These are phyloP conservation scores for Lodderomyces metapsilosis DNA, from an alignment of 1,139 yeast genomes.

Conservation along the genomic window DNA sequence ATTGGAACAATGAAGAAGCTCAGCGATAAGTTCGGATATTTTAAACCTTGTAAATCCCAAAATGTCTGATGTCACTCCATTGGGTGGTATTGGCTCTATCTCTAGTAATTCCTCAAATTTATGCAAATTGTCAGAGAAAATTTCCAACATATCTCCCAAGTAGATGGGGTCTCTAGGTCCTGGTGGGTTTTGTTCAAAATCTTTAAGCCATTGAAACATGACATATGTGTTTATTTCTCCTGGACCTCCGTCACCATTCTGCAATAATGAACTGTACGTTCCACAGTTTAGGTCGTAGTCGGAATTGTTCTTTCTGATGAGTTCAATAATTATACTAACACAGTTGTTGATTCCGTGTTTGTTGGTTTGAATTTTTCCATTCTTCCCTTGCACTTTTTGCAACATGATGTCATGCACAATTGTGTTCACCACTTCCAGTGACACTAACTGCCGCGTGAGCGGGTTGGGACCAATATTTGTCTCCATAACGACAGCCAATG, in stretches of 20 bases:
- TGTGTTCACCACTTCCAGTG: slow-evolving; percentile 32
- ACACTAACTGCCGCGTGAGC: slow-evolving; percentile 45
- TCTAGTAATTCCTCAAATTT: slow-evolving; percentile 31
- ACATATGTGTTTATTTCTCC: slow-evolving; percentile 43
- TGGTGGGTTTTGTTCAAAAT: slow-evolving; percentile 50
- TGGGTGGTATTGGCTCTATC: slow-evolving; percentile 26
- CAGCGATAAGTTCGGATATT: slow-evolving; percentile 46
- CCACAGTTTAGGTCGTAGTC: slow-evolving; percentile 50
- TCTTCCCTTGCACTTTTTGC: slow-evolving; percentile 15
- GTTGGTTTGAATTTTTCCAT: slow-evolving; percentile 26
- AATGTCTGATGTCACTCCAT: slow-evolving; percentile 17
- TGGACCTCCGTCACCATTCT: slow-evolving; percentile 29
- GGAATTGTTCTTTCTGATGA: slow-evolving; percentile 47
- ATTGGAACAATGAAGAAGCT: slow-evolving; percentile 47
- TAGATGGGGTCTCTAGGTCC: slow-evolving; percentile 47
- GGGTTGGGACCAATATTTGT: slow-evolving; percentile 51
- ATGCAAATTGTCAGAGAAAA: slow-evolving; percentile 40
- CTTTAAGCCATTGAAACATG: slow-evolving; percentile 49
- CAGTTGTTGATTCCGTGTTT: slow-evolving; percentile 49
- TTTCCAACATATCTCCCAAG: slow-evolving; percentile 42
- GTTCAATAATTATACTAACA: slow-evolving; percentile 47
- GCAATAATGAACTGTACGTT: slow-evolving; percentile 33
- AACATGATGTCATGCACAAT: slow-evolving; percentile 46
- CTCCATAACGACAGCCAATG: slow-evolving; percentile 45
- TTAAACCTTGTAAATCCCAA: slow-evolving; percentile 46